Evolutionary conservation across 2,329 filamentous ascomycete species (phyloP).

Genomic region (Ophiostoma piceae): DNA sequence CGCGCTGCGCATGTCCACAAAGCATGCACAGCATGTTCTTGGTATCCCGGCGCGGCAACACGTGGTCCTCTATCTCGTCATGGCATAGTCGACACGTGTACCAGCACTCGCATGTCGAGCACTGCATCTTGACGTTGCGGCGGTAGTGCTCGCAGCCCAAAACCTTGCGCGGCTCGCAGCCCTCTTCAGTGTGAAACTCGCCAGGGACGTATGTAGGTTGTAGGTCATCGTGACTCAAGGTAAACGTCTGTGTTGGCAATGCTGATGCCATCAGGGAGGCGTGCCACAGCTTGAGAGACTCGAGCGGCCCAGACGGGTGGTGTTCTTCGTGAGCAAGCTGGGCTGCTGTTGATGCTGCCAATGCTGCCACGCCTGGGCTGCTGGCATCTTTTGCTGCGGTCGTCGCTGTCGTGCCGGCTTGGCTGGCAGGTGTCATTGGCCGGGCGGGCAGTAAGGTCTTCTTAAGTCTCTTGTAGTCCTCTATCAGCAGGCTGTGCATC

Average conservation of each 20-base stretch:
- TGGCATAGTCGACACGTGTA: constrained; percentile 95
- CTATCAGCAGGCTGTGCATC: constrained; percentile 66
- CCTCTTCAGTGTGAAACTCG: constrained; percentile 38
- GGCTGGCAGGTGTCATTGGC: constrained; percentile 30
- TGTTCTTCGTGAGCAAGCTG: not conserved
- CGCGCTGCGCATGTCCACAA: constrained; percentile 78
- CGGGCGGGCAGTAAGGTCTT: constrained; percentile 27
- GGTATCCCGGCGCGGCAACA: constrained; percentile 73
- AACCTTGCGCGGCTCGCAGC: constrained; percentile 32
- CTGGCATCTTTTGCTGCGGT: constrained; percentile 34
- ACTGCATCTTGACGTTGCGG: constrained; percentile 93
- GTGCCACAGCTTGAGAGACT: constrained; percentile 57
- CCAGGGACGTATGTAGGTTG: constrained; percentile 56
- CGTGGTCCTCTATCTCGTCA: constrained; percentile 74
- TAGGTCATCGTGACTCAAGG: constrained; percentile 56
- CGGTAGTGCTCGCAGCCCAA: constrained; percentile 90
- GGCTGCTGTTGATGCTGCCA: not conserved
- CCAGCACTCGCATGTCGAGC: constrained; percentile 83
- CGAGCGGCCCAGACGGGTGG: constrained; percentile 38
- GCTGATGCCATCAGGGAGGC: constrained; percentile 33
- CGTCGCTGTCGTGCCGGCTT: constrained; percentile 19
- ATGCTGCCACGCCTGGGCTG: constrained; percentile 29
- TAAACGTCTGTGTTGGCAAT: constrained; percentile 41
- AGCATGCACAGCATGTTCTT: constrained; percentile 98
- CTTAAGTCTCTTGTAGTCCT: constrained; percentile 54